Evolutionary conservation across 2,329 filamentous ascomycete species (phyloP).

Genomic region (Didymella pomorum): DNA sequence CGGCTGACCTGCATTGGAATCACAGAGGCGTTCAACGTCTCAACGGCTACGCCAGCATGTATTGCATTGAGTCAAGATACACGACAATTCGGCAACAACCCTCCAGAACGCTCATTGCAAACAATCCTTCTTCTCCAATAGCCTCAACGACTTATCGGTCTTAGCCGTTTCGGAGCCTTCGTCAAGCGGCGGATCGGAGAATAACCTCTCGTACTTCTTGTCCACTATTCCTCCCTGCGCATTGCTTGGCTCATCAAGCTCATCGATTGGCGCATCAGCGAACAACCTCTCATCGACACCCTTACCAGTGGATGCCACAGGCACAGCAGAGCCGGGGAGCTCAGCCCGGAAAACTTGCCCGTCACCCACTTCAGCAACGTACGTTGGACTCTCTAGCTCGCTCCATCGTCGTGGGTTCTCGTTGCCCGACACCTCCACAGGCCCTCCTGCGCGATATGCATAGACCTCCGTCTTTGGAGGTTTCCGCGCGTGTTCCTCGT

Average conservation of each 20-base stretch:
- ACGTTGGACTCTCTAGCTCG: slow-evolving; percentile 25
- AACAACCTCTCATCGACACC: slow-evolving; percentile 23
- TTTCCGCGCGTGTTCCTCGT: slow-evolving; percentile 25
- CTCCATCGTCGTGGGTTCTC: slow-evolving; percentile 13
- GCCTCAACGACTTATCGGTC: neutral
- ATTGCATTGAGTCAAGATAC: neutral
- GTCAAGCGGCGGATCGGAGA: slow-evolving; percentile 15
- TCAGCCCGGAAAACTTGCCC: slow-evolving; percentile 22
- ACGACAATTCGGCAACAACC: neutral
- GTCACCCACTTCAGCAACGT: slow-evolving; percentile 16
- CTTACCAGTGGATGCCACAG: slow-evolving; percentile 4
- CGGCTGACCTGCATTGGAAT: slow-evolving; percentile 9
- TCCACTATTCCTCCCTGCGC: slow-evolving; percentile 8
- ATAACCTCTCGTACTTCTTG: slow-evolving; percentile 14
- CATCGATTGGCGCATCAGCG: slow-evolving; percentile 24
- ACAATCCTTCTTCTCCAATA: slow-evolving; percentile 1
- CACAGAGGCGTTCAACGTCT: neutral
- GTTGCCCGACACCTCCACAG: slow-evolving; percentile 10
- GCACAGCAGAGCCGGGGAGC: slow-evolving; percentile 23
- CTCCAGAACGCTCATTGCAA: neutral
- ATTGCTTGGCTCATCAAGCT: slow-evolving; percentile 11
- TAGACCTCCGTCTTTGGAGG: slow-evolving; percentile 13
- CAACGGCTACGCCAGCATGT: neutral
- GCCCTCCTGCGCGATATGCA: slow-evolving; percentile 3
- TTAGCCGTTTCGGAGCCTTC: neutral